Conservation (phyloP, 306 rosid species). For the Acacia acuminata region DNA sequence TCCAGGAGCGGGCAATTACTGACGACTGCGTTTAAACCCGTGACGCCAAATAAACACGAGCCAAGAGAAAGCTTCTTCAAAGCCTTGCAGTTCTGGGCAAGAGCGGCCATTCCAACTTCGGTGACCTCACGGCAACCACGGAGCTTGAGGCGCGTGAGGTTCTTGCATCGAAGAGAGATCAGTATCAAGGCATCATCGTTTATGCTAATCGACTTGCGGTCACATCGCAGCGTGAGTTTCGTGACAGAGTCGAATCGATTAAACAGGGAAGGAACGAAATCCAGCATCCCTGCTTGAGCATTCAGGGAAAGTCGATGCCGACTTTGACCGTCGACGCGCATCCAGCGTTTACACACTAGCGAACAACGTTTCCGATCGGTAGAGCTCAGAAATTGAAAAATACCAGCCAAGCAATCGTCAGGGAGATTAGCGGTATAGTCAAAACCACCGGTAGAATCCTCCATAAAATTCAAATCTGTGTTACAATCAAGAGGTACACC, state of each 20-base stretch:
- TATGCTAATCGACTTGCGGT: constrained; percentile 61
- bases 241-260: constrained; percentile 73
- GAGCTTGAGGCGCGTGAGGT: constrained; percentile 67
- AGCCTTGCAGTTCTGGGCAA: constrained; percentile 57
- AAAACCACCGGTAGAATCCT: not conserved
- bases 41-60: constrained; percentile 67
- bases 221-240: constrained; percentile 72
- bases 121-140: constrained; percentile 76
- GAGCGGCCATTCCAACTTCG: constrained; percentile 58
- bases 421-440: constrained; percentile 67
- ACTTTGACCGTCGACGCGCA: constrained; percentile 69
- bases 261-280: constrained; percentile 54
- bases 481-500: not conserved
- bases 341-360: constrained; percentile 67
- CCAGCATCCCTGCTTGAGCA: constrained; percentile 50
- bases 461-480: constrained; percentile 19
- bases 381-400: constrained; percentile 57
- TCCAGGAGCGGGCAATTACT: constrained; percentile 54
- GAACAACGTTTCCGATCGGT: constrained; percentile 68
- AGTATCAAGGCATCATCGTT: constrained; percentile 64
- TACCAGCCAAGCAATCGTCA: constrained; percentile 61
- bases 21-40: constrained; percentile 60
- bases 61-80: constrained; percentile 80
- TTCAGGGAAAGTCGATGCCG: constrained; percentile 62
- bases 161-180: constrained; percentile 70